Evolutionary conservation across 2,329 filamentous ascomycete genomes (phyloP), one percentile per base, ranked within the genome.

Genomic region (Aphanocladium album): DNA sequence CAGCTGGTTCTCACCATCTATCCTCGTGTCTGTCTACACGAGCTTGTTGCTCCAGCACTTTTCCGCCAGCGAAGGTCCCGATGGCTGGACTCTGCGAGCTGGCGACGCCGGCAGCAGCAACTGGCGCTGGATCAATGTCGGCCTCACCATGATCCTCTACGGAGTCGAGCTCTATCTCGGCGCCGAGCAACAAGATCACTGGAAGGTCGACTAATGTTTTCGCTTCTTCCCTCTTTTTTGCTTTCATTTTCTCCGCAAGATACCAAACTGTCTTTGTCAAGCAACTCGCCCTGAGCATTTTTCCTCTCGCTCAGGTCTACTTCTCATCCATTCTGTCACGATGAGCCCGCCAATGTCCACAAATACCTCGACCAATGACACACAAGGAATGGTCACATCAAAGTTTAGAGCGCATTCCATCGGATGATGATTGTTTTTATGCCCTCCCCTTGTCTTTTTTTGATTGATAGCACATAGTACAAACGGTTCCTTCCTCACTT

Each of bases 41-140:
- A 97, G 93, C 74, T 77, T 99, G 55, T 78, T 99, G 37, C 88
- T 98, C 79, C 95, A 98, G 73, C 95, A 99, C 74, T 98, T 99
- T 70, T 90, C 91, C 5, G 88, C 89, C 12, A 89, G 81, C 57
- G 85, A 89, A 64, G 86, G 85, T 2, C 83, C 84, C 2, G 84
- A 83, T 58, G 85, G 93, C 80, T 97, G 93, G 92, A 93, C 88
- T 2, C 87, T 90, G 56, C 88, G 93, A 68, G 90, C 91, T 17
- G 91, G 89, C 6, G 90, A 92, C 67, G 73, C 72, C 14, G 92
- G 91, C 14, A 91, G 92, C 19, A 96, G 95, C 70, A 83, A 90
- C 19, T 96, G 91, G 90, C 84, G 93, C 59, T 98, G 95, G 95
- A 84, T 95, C 67, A 99, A 99, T 67, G 82, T 98, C 46, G 90